Base-by-base conservation (phyloP, 2,329 filamentous ascomycete genomes). In the Ilyonectria sp. region DNA sequence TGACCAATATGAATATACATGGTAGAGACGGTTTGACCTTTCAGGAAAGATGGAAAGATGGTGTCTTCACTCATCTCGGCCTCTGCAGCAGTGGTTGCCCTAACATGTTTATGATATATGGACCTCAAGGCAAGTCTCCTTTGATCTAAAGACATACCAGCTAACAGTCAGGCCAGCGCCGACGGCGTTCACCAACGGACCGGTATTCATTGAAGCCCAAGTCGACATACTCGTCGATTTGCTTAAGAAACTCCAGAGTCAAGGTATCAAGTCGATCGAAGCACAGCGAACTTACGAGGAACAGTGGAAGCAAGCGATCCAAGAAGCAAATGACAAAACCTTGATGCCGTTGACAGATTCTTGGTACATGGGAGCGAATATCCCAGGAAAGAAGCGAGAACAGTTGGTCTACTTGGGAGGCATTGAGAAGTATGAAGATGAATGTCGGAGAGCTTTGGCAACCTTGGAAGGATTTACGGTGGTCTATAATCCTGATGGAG, bases 41-140 rank as follows among this genome's bases (percentile, higher is more conserved):
- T 8, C 40, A 61, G 21, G 56, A 72, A 8, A 57, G 59, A 49
- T 76, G 69, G 71, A 56, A 59, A 29, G 57, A 61, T 23, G 70
- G 73, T 13, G 64, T 76, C 13, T 54, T 58, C 40, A 76, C 73
- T 5, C 70, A 75, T 26, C 52, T 76, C 6, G 73, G 74, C 17
- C 71, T 76, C 49, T 72, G 70, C 64, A 55, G 67, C 17, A 60
- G 62, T 2, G 74, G 69, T 10, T 67, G 64, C 31, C 74, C 71
- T 1, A 77, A 75, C 17, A 63, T 72, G 43, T 75, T 75, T 29
- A 53, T 77, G 26, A 23, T 76, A 17, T 76, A 77, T 49, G 72
- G 74, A 2, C 75, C 74, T 11, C 74, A 75, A 54, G 62, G 66
- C 40, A 60, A 37, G 47, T 62, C 33, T 37, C 21, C 5, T 13